Evolutionary conservation across 257 asterid species (phyloP).

Genomic region (Solanum commersonii): DNA sequence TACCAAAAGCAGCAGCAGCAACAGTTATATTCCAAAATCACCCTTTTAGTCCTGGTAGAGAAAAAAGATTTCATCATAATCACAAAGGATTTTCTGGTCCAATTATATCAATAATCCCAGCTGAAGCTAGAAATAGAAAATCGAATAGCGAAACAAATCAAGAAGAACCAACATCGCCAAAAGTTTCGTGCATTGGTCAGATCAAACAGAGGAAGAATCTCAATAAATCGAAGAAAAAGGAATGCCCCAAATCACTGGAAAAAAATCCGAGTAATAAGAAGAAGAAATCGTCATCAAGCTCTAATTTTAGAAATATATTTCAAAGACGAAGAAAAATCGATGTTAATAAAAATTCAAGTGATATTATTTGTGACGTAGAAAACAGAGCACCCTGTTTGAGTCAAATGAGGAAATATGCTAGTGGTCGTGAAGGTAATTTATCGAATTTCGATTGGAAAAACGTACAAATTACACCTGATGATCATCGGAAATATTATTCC

Average conservation of each 20-base stretch:
- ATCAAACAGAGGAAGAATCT: conserved; percentile 28
- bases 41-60: conserved; percentile 32
- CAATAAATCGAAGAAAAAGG: neutral
- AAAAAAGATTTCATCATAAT: neutral
- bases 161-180: conserved; percentile 53
- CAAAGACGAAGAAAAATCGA: conserved; percentile 13
- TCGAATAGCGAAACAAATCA: conserved; percentile 11
- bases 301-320: neutral
- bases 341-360: neutral
- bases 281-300: neutral
- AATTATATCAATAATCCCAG: conserved; percentile 7
- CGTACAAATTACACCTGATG: conserved; percentile 32
- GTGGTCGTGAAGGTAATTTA: conserved; percentile 48
- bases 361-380: neutral
- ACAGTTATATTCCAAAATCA: conserved; percentile 19
- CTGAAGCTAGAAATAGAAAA: conserved; percentile 23
- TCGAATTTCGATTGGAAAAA: conserved; percentile 53
- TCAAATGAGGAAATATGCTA: conserved; percentile 55
- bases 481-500: conserved; percentile 10
- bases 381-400: conserved; percentile 22
- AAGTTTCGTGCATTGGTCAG: conserved; percentile 51
- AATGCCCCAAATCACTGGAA: neutral
- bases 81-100: conserved; percentile 34
- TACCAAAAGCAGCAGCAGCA: conserved; percentile 22
- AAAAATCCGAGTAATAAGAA: neutral